phyloP scores from a whole-genome alignment of 1,284 basidiomycete genomes.

The Malassezia furfur region DNA sequence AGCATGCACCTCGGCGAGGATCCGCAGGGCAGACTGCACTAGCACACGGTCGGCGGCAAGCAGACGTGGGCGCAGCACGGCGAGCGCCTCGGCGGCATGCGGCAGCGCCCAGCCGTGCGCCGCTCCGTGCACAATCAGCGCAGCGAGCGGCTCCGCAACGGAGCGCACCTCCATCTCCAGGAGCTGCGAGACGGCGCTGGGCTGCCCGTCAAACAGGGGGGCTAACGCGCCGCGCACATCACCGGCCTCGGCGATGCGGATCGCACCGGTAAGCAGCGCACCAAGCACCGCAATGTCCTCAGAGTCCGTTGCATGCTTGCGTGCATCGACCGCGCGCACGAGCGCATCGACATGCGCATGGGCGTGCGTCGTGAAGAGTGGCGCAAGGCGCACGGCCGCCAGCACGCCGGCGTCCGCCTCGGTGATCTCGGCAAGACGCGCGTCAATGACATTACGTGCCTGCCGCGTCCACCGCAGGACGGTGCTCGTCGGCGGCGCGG shows the following conservation, averaged over 20 bases:
- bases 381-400: constrained; percentile 7
- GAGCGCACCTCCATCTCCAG: background rate
- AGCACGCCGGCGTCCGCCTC: background rate
- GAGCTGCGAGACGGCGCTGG: background rate
- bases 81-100: background rate
- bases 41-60: constrained; percentile 28
- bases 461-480: constrained; percentile 8
- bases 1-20: constrained; percentile 18
- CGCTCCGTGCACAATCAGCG: background rate
- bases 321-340: background rate
- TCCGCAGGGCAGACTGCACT: constrained; percentile 27
- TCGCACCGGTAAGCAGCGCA: background rate
- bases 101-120: background rate
- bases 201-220: constrained; percentile 1
- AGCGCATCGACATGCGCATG: background rate
- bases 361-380: constrained; percentile 1
- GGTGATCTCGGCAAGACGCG: background rate
- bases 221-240: background rate
- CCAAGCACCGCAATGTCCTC: background rate
- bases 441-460: background rate
- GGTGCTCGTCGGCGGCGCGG: constrained; percentile 14
- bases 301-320: background rate
- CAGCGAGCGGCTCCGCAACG: constrained; percentile 6
- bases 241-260: background rate
- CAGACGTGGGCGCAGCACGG: constrained; percentile 16